Percentiles rank a stretch among this genome's conserved stretches.
Evolutionary conservation across 2,329 filamentous ascomycete species (phyloP).

Genomic region (Cladobotryum mycophilum): DNA sequence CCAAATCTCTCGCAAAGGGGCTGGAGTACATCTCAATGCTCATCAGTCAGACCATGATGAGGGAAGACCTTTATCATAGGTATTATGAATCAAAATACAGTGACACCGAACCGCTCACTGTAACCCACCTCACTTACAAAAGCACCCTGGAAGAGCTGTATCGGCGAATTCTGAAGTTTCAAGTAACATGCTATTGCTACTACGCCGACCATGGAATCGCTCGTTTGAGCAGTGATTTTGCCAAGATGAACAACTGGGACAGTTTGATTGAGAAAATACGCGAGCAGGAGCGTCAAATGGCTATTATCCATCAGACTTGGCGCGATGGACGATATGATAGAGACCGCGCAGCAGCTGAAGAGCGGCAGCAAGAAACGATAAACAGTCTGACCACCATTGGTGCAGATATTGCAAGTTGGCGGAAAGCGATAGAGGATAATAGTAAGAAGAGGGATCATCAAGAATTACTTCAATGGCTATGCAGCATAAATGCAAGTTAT

Average conservation of each 20-base stretch:
- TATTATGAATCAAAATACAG: neutral
- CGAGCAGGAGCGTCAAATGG: neutral
- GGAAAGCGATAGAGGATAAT: neutral
- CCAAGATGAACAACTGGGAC: neutral
- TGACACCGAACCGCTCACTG: neutral
- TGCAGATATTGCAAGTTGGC: no score
- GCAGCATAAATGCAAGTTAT: no score
- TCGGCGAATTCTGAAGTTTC: neutral
- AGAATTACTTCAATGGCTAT: neutral
- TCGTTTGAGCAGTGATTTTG: neutral
- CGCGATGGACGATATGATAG: neutral
- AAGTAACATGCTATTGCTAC: neutral
- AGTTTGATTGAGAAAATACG: neutral
- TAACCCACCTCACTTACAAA: neutral
- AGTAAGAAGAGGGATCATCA: neutral
- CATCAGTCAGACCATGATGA: conserved; percentile 1
- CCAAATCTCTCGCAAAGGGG: neutral
- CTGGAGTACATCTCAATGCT: neutral
- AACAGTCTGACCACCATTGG: neutral
- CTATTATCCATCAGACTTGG: neutral
- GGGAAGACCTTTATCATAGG: conserved; percentile 2
- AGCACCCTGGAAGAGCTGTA: neutral
- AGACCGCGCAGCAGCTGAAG: neutral
- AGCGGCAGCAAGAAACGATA: neutral
- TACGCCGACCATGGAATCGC: neutral